A percentile compares a stretch with the other conserved stretches of the same genome.
Evolutionary conservation across 208 protist species (phyloP).

Genomic region (Trypanosoma caninum): DNA sequence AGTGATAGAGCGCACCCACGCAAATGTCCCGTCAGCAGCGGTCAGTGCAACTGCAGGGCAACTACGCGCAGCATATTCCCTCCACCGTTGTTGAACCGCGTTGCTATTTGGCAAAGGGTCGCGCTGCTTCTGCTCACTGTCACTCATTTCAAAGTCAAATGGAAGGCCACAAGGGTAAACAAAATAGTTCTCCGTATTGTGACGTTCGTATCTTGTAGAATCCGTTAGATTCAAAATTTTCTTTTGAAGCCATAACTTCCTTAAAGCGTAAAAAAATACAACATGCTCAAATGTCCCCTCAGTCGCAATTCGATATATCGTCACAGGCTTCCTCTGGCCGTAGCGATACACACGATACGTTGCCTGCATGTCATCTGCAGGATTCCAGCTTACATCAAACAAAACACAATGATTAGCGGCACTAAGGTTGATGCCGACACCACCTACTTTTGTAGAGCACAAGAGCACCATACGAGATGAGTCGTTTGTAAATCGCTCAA

Average conservation of each 20-base stretch:
- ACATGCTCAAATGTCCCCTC: conserved; percentile 92
- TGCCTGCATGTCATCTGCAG: conserved; percentile 87
- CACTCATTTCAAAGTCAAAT: conserved; percentile 21
- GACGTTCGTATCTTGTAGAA: conserved; percentile 69
- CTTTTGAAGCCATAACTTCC: conserved; percentile 84
- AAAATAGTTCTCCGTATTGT: conserved; percentile 68
- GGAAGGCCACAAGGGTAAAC: conserved; percentile 62
- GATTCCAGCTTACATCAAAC: conserved; percentile 94
- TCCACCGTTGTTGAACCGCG: conserved; percentile 11
- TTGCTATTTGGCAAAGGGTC: conserved; percentile 19
- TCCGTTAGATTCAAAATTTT: conserved; percentile 80
- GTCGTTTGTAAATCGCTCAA: conserved; percentile 65
- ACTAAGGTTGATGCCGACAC: conserved; percentile 92
- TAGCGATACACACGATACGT: conserved; percentile 94
- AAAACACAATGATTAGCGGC: conserved; percentile 93
- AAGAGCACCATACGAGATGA: conserved; percentile 60
- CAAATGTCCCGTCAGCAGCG: conserved; percentile 7
- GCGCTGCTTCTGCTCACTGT: not conserved
- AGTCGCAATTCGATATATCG: conserved; percentile 91
- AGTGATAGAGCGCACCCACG: conserved; percentile 47
- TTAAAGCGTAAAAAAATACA: conserved; percentile 83
- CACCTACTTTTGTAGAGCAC: conserved; percentile 90
- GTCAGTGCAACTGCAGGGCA: conserved; percentile 20
- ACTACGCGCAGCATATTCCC: conserved; percentile 10
- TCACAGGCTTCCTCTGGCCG: conserved; percentile 89